phyloP scores from a whole-genome alignment of 73 alveolate genomes.

The Paramecium pentaurelia region DNA sequence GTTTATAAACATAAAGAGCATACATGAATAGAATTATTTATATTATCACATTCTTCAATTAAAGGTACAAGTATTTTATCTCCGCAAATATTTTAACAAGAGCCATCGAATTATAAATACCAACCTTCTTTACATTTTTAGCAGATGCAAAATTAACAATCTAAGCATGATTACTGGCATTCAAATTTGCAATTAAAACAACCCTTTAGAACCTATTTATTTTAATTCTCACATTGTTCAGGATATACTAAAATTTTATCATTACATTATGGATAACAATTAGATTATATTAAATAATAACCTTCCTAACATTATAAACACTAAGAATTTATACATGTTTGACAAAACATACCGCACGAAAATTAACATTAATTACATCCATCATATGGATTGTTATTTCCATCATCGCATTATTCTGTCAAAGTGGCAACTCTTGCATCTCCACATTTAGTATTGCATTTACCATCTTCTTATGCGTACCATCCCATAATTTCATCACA shows the following conservation, averaged over 20 bases:
- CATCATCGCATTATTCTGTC: neutral
- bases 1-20: neutral
- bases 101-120: neutral
- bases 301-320: neutral
- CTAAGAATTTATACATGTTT: neutral
- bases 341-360: neutral
- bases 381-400: neutral
- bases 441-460: neutral
- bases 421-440: neutral
- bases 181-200: neutral
- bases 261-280: neutral
- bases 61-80: neutral
- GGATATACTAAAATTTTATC: neutral
- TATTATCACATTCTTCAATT: neutral
- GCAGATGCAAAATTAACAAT: neutral
- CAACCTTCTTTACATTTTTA: neutral
- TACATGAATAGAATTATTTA: neutral
- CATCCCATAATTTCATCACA: neutral
- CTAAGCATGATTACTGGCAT: neutral
- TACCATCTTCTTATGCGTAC: neutral
- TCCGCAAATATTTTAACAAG: conserved; percentile 41
- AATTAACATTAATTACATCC: neutral
- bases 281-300: neutral
- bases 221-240: neutral
- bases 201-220: neutral